phyloP scores from a whole-genome alignment of 2,329 filamentous ascomycete species.

The Xylariales sp. region DNA sequence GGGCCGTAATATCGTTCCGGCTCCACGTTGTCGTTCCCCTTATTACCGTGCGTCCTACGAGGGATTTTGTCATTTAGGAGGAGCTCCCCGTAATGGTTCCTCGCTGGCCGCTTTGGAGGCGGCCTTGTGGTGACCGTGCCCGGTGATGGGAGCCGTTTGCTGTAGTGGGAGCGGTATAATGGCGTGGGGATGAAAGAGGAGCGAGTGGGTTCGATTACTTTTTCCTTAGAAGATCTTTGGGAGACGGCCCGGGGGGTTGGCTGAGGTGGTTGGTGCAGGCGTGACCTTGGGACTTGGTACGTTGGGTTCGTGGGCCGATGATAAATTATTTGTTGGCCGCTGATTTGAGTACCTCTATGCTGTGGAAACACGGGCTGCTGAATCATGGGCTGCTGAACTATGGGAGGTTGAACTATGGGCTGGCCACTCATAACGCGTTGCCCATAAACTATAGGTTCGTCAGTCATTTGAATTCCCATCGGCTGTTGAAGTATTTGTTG shows the following conservation, averaged over 20 bases:
- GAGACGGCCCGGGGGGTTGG: neutral
- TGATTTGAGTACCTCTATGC: neutral
- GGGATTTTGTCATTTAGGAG: slow-evolving; percentile 43
- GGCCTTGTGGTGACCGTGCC: slow-evolving; percentile 17
- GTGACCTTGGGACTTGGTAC: slow-evolving; percentile 9
- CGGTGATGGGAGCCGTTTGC: slow-evolving; percentile 32
- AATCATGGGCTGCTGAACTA: too few relatives aligned
- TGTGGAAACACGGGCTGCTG: too few relatives aligned
- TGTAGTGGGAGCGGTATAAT: slow-evolving; percentile 6
- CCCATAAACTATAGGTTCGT: neutral
- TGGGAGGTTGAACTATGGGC: neutral
- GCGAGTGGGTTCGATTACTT: neutral
- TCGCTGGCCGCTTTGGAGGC: slow-evolving; percentile 15
- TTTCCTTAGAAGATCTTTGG: neutral
- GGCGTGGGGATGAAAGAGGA: neutral
- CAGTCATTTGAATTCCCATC: neutral
- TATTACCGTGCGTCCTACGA: slow-evolving; percentile 39
- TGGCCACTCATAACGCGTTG: neutral
- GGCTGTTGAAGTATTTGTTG: neutral
- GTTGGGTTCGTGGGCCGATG: slow-evolving; percentile 5
- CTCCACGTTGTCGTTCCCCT: slow-evolving; percentile 19
- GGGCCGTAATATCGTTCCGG: slow-evolving; percentile 46
- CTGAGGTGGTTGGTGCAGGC: neutral
- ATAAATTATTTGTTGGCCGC: neutral
- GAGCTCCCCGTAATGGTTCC: slow-evolving; percentile 15